Conservation (phyloP, 2,329 filamentous ascomycete species). For the Elsinoe fawcettii region DNA sequence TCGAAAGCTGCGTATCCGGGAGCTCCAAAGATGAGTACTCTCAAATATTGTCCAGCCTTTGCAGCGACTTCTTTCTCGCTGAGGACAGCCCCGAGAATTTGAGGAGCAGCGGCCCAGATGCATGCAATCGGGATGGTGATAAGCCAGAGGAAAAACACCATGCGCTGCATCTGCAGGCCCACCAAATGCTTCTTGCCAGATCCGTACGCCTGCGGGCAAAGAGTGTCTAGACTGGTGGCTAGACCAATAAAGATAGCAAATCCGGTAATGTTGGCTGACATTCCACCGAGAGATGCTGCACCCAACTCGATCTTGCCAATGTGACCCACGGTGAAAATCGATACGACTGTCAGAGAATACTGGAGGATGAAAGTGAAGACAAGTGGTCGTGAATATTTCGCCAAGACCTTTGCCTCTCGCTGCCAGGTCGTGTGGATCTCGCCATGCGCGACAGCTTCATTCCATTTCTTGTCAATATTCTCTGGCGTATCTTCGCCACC, state of each 20-base stretch:
- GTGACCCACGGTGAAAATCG: conserved; percentile 39
- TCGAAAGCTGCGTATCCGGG: conserved; percentile 72
- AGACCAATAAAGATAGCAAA: conserved; percentile 50
- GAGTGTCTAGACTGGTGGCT: conserved; percentile 79
- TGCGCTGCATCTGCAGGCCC: conserved; percentile 70
- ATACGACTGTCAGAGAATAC: conserved; percentile 39
- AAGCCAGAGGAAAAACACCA: conserved; percentile 66
- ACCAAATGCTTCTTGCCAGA: conserved; percentile 79
- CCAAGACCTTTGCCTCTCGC: conserved; percentile 74
- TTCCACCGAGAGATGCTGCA: conserved; percentile 38
- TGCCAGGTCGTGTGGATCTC: conserved; percentile 85
- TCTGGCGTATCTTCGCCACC: conserved; percentile 42
- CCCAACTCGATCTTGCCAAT: conserved; percentile 40
- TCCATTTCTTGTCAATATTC: conserved; percentile 65
- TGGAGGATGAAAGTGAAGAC: conserved; percentile 40
- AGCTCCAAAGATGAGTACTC: conserved; percentile 58
- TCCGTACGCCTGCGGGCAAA: conserved; percentile 88
- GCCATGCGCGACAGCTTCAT: conserved; percentile 71
- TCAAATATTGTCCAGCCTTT: conserved; percentile 65
- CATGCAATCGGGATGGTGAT: conserved; percentile 65
- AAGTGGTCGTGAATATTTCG: conserved; percentile 37
- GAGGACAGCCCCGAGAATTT: conserved; percentile 55
- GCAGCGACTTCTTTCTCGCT: conserved; percentile 61
- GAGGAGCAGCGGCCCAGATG: conserved; percentile 61
- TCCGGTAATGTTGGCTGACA: conserved; percentile 41